These are phyloP conservation scores for Vishniacozyma victoriae DNA, from an alignment of 768 basidiomycete genomes.

Conservation along the genomic window DNA sequence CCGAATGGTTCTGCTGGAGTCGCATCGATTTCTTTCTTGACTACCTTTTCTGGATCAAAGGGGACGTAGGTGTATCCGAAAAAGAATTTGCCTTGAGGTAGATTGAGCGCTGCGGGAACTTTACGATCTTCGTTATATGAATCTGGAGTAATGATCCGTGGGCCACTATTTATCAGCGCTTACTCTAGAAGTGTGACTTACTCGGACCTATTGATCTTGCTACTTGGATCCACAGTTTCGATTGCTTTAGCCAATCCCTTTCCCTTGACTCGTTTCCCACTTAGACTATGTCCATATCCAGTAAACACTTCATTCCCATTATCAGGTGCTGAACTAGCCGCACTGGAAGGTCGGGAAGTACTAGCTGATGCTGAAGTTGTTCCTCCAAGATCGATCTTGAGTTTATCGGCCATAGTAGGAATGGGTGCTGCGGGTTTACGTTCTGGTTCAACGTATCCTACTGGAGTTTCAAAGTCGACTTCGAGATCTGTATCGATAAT, in stretches of 20 bases:
- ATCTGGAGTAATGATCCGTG: slow-evolving; percentile 74
- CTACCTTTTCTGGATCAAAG: slow-evolving; percentile 42
- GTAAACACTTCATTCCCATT: slow-evolving; percentile 78
- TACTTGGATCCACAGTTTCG: slow-evolving; percentile 69
- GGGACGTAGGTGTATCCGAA: slow-evolving; percentile 83
- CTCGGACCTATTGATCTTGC: slow-evolving; percentile 89
- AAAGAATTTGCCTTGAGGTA: slow-evolving; percentile 91
- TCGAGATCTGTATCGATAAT: slow-evolving; percentile 95
- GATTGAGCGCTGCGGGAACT: slow-evolving; percentile 79
- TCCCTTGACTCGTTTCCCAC: slow-evolving; percentile 88
- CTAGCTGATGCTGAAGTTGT: slow-evolving; percentile 58
- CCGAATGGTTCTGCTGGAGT: slow-evolving; percentile 11
- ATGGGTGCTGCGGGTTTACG: slow-evolving; percentile 72
- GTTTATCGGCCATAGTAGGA: slow-evolving; percentile 90
- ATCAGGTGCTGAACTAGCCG: slow-evolving; percentile 1
- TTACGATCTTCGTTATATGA: slow-evolving; percentile 62
- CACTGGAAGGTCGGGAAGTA: slow-evolving; percentile 70
- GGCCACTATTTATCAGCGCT: slow-evolving; percentile 61
- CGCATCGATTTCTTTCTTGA: slow-evolving; percentile 24
- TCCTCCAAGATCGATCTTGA: slow-evolving; percentile 71
- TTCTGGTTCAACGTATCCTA: slow-evolving; percentile 83
- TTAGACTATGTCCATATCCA: slow-evolving; percentile 84
- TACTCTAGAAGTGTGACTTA: no score
- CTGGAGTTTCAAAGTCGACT: slow-evolving; percentile 89
- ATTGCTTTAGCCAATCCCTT: slow-evolving; percentile 80